These are phyloP conservation scores for Quercus agrifolia DNA, from an alignment of 306 rosid species.

Conservation along the genomic window DNA sequence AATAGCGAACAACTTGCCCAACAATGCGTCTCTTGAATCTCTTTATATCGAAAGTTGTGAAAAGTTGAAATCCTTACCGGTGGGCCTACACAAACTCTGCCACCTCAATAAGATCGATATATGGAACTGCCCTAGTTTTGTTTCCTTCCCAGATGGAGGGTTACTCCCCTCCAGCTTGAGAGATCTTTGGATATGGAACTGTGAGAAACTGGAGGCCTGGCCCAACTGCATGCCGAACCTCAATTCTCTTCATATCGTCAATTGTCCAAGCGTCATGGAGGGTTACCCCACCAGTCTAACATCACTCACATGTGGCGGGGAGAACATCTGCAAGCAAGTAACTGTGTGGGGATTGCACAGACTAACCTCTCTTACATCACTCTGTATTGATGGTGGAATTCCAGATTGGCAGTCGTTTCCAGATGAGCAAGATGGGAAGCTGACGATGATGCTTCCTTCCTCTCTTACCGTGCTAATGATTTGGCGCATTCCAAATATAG, in stretches of 20 bases:
- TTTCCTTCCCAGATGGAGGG: slow-evolving; percentile 18
- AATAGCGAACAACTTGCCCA: background rate
- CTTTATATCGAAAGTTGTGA: background rate
- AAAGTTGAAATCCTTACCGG: slow-evolving; percentile 4
- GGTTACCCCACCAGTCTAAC: slow-evolving; percentile 20
- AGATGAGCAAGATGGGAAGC: background rate
- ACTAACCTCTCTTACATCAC: slow-evolving; percentile 13
- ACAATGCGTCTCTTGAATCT: background rate
- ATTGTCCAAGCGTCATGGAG: background rate
- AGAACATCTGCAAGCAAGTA: background rate
- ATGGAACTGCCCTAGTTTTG: background rate
- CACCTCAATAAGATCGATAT: background rate
- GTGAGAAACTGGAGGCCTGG: slow-evolving; percentile 6
- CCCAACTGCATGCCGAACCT: slow-evolving; percentile 9
- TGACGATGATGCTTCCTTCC: slow-evolving; percentile 5
- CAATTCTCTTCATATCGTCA: background rate
- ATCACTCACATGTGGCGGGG: rapidly evolving
- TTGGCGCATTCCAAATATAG: background rate
- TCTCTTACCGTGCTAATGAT: background rate
- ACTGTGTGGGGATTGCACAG: slow-evolving; percentile 14
- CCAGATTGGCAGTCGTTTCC: slow-evolving; percentile 2
- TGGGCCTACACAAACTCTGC: slow-evolving; percentile 9
- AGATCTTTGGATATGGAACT: rapidly evolving
- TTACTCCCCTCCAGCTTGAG: background rate
- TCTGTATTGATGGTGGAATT: background rate